These are phyloP conservation scores for Quercus aquifolioides DNA, from an alignment of 306 rosid species.

Conservation along the genomic window DNA sequence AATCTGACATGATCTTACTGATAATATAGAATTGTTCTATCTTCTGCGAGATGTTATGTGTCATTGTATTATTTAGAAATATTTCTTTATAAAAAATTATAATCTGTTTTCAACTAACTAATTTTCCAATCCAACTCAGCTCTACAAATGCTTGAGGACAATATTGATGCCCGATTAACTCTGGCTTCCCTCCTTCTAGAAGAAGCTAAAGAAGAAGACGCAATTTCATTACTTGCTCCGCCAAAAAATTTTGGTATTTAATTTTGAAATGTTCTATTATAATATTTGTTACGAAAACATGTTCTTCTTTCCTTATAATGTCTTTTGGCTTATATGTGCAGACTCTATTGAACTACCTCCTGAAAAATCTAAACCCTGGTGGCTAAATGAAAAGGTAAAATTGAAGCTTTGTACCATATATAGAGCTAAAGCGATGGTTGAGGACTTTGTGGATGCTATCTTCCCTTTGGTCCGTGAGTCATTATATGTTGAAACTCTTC, in stretches of 20 bases:
- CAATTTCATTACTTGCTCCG: conserved; percentile 69
- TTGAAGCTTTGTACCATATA: conserved; percentile 42
- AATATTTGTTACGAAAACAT: conserved; percentile 8
- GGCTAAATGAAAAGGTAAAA: conserved; percentile 54
- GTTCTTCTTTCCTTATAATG: not conserved
- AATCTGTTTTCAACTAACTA: conserved; percentile 12
- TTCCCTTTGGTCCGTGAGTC: conserved; percentile 42
- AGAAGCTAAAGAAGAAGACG: conserved; percentile 76
- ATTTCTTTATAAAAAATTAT: not conserved
- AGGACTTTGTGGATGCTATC: conserved; percentile 41
- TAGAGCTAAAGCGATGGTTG: conserved; percentile 38
- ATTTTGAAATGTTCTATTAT: conserved; percentile 13
- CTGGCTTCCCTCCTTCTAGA: conserved; percentile 86
- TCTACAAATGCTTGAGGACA: conserved; percentile 51
- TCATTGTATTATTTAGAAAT: not conserved
- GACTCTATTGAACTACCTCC: conserved; percentile 47
- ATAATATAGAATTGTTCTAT: not conserved
- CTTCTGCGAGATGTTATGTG: not conserved
- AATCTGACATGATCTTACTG: not conserved
- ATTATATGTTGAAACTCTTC: conserved; percentile 33
- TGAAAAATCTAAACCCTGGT: conserved; percentile 66
- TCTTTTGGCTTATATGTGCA: conserved; percentile 32
- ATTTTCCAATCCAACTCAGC: conserved; percentile 44
- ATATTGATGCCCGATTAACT: conserved; percentile 67
- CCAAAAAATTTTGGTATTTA: conserved; percentile 51